Evolutionary conservation across 164 flowering plant genomes (phyloP), one percentile per base, ranked within the genome.

Genomic region (Annona squamosa): DNA sequence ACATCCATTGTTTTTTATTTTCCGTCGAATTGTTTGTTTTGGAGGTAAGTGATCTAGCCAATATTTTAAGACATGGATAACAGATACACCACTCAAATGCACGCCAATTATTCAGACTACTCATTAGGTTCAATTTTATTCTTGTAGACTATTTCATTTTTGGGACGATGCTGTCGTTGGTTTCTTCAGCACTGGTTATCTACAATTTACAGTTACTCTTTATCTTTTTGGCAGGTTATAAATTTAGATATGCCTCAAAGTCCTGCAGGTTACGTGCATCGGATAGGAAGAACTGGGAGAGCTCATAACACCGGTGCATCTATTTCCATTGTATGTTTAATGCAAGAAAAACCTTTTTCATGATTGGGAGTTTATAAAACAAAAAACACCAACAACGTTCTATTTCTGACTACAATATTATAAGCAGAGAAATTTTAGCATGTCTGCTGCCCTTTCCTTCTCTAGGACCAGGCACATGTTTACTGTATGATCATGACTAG

Each of bases 251-350:
- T 96, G 97, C 98, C 99, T 77, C 83, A 17, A 78, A 85, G 71
- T 82, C 85, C 84, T 47, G 87, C 84, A 18, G 95, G 94, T 69
- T 96, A 96, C 81, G 86, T 93, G 3, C 98, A 93, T 86, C 91
- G 99, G 42, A 91, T 96, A 83, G 98, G 98, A 37, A 97, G 97
- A 52, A 93, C 98, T 63, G 99, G 99, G 81, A 89, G 98, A 85
- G 98, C 92, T 26, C 83, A 85, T 80, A 90, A 78, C 73, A 88
- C 92, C 61, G 99, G 99, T 67, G 84, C 91, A 75, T 88, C 99
- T 72, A 85, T 96, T 61, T 93, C 98, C 71, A 87, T 96, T 66
- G 98, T 92, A 81, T 87, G 98, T 75, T 76, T 43, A 5, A 12
- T 48, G 57, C 57, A 52, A 52, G 9, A 2, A 26, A 13, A 4